phyloP scores from a whole-genome alignment of 1,284 basidiomycete species.

The Laetiporus sulphureus region DNA sequence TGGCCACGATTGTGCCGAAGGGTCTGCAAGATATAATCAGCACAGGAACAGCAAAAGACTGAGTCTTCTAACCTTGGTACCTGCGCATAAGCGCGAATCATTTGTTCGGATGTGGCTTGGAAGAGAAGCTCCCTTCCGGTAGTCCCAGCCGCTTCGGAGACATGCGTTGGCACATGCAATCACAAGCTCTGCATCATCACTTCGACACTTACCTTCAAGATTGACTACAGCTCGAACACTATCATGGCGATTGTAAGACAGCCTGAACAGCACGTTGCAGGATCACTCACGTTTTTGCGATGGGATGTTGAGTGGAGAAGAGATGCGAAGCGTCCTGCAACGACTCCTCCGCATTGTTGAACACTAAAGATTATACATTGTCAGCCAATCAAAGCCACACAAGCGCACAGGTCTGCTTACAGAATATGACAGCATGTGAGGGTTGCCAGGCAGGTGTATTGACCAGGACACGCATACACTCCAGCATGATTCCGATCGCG shows the following conservation, averaged over 20 bases:
- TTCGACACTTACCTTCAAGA: slow-evolving; percentile 65
- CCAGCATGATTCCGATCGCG: slow-evolving; percentile 88
- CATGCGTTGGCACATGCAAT: background rate
- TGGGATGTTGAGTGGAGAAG: slow-evolving; percentile 82
- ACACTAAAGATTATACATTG: slow-evolving; percentile 74
- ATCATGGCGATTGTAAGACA: background rate
- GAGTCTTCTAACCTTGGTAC: slow-evolving; percentile 58
- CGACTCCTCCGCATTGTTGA: slow-evolving; percentile 93
- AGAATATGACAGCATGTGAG: slow-evolving; percentile 78
- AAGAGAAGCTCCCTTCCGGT: slow-evolving; percentile 89
- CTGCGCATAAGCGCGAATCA: slow-evolving; percentile 87
- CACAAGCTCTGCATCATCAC: background rate
- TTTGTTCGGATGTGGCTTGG: slow-evolving; percentile 91
- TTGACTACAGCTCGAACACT: slow-evolving; percentile 89
- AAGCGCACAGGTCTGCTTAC: slow-evolving; percentile 41
- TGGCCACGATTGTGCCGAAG: slow-evolving; percentile 87
- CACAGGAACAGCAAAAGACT: background rate
- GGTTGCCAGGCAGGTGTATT: slow-evolving; percentile 71
- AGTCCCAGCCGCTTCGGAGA: slow-evolving; percentile 71
- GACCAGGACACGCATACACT: slow-evolving; percentile 77
- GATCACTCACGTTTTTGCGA: slow-evolving; percentile 54
- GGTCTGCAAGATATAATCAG: slow-evolving; percentile 41
- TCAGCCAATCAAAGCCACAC: background rate
- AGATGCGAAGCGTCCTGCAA: slow-evolving; percentile 95
- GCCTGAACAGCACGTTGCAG: background rate